These are phyloP conservation scores for Boehmeria nivea DNA, from an alignment of 306 rosid genomes.

Conservation along the genomic window DNA sequence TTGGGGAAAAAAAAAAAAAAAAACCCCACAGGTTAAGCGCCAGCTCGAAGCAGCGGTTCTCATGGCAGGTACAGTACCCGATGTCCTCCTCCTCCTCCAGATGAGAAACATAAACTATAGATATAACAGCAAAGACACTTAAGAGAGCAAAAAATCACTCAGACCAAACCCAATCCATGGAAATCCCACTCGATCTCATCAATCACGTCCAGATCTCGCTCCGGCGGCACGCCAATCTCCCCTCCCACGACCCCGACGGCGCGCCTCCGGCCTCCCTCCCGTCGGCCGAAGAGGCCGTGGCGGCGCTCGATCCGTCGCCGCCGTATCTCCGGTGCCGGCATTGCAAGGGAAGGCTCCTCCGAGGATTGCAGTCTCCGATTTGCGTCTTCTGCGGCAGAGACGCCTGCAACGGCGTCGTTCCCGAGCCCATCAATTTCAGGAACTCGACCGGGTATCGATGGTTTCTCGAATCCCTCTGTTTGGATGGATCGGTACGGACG, in stretches of 20 bases:
- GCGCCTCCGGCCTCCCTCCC: conserved; percentile 50
- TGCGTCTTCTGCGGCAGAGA: conserved; percentile 74
- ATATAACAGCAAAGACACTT: too few relatives aligned
- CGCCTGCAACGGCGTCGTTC: conserved; percentile 52
- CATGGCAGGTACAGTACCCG: too few relatives aligned
- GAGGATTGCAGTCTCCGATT: conserved; percentile 50
- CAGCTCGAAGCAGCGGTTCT: too few relatives aligned
- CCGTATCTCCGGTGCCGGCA: conserved; percentile 68
- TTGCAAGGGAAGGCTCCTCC: conserved; percentile 70
- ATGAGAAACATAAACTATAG: too few relatives aligned
- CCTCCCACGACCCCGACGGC: conserved; percentile 61
- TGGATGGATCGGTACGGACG: conserved; percentile 78
- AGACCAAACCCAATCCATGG: conserved; percentile 19
- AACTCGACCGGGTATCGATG: conserved; percentile 62
- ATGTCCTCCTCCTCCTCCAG: too few relatives aligned
- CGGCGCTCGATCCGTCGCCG: conserved; percentile 72
- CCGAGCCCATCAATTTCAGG: conserved; percentile 66
- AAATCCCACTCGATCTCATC: conserved; percentile 65
- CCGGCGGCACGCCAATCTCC: conserved; percentile 53
- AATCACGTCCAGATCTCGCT: conserved; percentile 56
- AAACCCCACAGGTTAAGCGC: too few relatives aligned
- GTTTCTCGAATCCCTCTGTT: conserved; percentile 62
- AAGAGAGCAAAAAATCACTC: too few relatives aligned
- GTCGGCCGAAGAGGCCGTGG: conserved; percentile 50
- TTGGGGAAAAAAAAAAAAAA: too few relatives aligned